phyloP scores from a whole-genome alignment of 495 filamentous ascomycete genomes.

The Talaromyces thailandensis region DNA sequence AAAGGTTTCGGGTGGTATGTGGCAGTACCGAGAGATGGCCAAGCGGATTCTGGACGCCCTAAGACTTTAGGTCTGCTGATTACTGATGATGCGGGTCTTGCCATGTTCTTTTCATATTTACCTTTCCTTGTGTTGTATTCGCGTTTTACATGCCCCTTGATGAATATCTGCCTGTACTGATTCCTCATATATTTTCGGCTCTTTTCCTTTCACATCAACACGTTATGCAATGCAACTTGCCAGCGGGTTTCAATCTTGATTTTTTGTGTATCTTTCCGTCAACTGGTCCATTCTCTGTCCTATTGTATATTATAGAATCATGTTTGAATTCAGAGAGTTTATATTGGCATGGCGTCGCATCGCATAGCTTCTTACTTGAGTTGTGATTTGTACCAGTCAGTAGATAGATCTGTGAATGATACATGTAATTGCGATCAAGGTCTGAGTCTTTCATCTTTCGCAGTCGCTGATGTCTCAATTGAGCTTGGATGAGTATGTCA shows the following conservation, averaged over 20 bases:
- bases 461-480: background rate
- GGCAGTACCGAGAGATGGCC: slow-evolving; percentile 98
- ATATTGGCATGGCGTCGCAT: background rate
- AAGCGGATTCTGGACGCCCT: slow-evolving; percentile 87
- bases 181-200: slow-evolving; percentile 11
- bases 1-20: slow-evolving; percentile 87
- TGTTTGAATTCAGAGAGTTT: slow-evolving; percentile 2
- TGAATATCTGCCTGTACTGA: slow-evolving; percentile 24
- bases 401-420: background rate
- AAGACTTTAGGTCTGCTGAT: slow-evolving; percentile 47
- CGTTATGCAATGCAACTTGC: background rate
- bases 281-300: slow-evolving; percentile 13
- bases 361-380: background rate
- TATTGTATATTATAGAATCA: slow-evolving; percentile 12
- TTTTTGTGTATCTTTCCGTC: slow-evolving; percentile 1
- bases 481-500: background rate
- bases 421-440: background rate
- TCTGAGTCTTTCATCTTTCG: too few species aligned
- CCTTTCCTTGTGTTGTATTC: slow-evolving; percentile 5
- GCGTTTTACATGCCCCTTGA: slow-evolving; percentile 10
- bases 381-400: background rate
- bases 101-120: background rate
- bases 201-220: slow-evolving; percentile 8
- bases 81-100: background rate
- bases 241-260: slow-evolving; percentile 8